These are phyloP conservation scores for Lepidium didymum DNA, from an alignment of 345 rosid species.

Conservation along the genomic window DNA sequence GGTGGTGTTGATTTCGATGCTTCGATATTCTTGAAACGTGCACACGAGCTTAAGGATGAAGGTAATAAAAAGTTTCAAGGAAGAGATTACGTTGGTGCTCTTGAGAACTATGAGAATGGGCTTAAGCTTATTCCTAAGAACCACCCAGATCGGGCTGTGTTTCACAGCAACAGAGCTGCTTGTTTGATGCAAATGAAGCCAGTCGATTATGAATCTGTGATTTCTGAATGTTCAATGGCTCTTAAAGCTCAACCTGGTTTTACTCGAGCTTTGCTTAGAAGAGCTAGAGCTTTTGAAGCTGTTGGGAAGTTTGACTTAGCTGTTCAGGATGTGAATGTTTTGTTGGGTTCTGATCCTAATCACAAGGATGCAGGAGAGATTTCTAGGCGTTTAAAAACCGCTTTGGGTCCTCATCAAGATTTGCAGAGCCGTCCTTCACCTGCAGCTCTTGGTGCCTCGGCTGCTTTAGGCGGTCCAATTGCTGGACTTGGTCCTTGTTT, in stretches of 20 bases:
- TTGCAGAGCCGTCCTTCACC: constrained; percentile 84
- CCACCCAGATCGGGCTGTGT: constrained; percentile 86
- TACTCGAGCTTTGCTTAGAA: constrained; percentile 70
- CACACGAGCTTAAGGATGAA: constrained; percentile 95
- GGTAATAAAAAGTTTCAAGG: constrained; percentile 79
- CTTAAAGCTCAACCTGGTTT: constrained; percentile 81
- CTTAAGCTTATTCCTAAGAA: constrained; percentile 62
- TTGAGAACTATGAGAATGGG: constrained; percentile 72
- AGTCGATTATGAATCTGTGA: constrained; percentile 69
- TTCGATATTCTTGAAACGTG: constrained; percentile 62
- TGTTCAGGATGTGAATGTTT: constrained; percentile 65
- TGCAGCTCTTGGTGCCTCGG: constrained; percentile 98
- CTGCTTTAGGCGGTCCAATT: constrained; percentile 87
- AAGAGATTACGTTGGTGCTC: constrained; percentile 76
- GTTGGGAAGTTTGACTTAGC: constrained; percentile 73
- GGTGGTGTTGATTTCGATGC: constrained; percentile 65
- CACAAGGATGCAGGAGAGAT: constrained; percentile 78
- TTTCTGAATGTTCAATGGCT: constrained; percentile 78
- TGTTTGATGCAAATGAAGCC: constrained; percentile 99
- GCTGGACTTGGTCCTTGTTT: constrained; percentile 89
- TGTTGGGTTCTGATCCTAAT: constrained; percentile 64
- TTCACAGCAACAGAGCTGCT: constrained; percentile 90
- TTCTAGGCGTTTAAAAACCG: constrained; percentile 44
- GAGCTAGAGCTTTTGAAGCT: constrained; percentile 91
- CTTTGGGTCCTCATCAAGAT: constrained; percentile 46